Base-by-base conservation (phyloP, 768 basidiomycete species). In the Suillus subluteus region DNA sequence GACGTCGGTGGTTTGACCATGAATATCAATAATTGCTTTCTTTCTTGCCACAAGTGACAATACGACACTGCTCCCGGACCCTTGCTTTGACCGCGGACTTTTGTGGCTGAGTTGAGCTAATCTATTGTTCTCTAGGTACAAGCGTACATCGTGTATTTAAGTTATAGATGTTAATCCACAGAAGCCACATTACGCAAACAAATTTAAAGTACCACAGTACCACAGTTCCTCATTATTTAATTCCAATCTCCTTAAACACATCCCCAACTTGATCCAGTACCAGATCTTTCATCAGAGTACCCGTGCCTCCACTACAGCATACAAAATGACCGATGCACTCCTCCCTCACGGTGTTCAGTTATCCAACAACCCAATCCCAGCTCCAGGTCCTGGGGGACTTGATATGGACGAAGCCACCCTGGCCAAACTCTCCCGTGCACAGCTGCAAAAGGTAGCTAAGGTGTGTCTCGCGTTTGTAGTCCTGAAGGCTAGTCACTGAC, bases 371-470 rank as follows among this genome's bases (percentile, higher is more conserved):
- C 12, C 18, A 44, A 61, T 21, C 18, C 11, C 59, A 7, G 26
- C 41, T 43, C 40, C 18, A 13, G 18, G 9, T 13, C 12, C 11
- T 21, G 18, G 18, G 2, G 21, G 6, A 61, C 41, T 32, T 12
- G 41, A 65, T 9, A 43, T 72, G 50, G 68, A 58, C 38, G 70
- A 73, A 56, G 65, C 2, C 46, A 30, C 66, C 35, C 76, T 76
- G 38, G 72, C 67, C 59, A 70, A 69, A 38, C 67, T 76, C 16
- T 37, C 76, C 61, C 74, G 77, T 7, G 63, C 65, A 1, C 52
- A 68, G 73, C 64, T 12, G 65, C 21, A 30, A 50, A 32, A 37
- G 44, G n/a, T 62, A 30, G 38, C 44, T 11, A 56, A 23, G n/a
- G 43, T 54, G 16, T 21, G 52, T 35, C 18, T 67, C 12, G 26